Evolutionary conservation across 2,329 filamentous ascomycete species (phyloP).

Genomic region (Sporothrix schenckii): DNA sequence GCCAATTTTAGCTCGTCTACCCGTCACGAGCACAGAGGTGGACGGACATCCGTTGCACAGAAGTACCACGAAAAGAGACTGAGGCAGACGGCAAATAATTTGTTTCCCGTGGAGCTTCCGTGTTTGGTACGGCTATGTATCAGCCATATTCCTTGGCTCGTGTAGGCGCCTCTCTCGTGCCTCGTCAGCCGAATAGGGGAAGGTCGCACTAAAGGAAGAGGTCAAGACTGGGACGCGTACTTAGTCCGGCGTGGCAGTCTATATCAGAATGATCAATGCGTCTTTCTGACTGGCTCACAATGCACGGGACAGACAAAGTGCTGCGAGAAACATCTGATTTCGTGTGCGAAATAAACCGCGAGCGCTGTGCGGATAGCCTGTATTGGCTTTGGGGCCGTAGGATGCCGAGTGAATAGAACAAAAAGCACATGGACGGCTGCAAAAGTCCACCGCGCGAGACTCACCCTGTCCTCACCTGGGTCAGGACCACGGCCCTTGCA

Average conservation of each 20-base stretch:
- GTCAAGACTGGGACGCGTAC: background rate
- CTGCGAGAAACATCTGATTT: constrained; percentile 25
- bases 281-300: constrained; percentile 3
- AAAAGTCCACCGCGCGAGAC: constrained; percentile 18
- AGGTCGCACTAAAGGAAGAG: constrained; percentile 25
- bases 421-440: background rate
- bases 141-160: constrained; percentile 25
- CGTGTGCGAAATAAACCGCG: background rate
- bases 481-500: constrained; percentile 4
- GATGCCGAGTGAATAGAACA: background rate
- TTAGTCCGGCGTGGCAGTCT: constrained; percentile 19
- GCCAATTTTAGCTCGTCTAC: constrained; percentile 3
- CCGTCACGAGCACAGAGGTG: constrained; percentile 5
- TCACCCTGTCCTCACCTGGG: constrained; percentile 11
- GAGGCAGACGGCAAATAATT: constrained; percentile 14
- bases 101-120: constrained; percentile 13
- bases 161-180: background rate
- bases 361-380: background rate
- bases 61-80: background rate
- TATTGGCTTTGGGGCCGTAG: background rate
- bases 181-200: constrained; percentile 25
- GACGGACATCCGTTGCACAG: constrained; percentile 27
- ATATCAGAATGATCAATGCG: background rate
- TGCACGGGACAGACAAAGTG: constrained; percentile 13
- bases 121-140: constrained; percentile 30